These are phyloP conservation scores for Globisporangium canariense DNA, from an alignment of 352 stramenopile species.

Conservation along the genomic window DNA sequence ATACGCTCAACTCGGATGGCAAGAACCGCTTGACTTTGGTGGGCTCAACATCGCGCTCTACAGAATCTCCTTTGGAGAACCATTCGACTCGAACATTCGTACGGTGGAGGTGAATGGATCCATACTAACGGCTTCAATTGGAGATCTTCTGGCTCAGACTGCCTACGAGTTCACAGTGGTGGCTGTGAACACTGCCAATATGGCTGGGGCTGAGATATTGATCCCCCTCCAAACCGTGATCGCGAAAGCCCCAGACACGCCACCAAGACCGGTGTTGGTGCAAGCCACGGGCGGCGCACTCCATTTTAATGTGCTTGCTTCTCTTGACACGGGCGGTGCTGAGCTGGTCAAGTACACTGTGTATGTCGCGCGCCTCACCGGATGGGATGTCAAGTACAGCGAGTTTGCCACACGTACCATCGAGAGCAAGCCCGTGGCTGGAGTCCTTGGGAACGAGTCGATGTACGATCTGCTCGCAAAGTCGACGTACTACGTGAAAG, in stretches of 20 bases:
- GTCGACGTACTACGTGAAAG: conserved; percentile 32
- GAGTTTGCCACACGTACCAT: conserved; percentile 14
- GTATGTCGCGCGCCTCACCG: conserved; percentile 27
- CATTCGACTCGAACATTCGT: neutral
- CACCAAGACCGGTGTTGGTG: conserved; percentile 26
- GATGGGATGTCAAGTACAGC: conserved; percentile 14
- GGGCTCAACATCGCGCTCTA: conserved; percentile 27
- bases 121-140: conserved; percentile 6
- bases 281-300: conserved; percentile 44
- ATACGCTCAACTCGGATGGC: conserved; percentile 26
- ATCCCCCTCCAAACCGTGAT: conserved; percentile 16
- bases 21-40: conserved; percentile 27
- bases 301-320: conserved; percentile 29
- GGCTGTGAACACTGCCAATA: conserved; percentile 24
- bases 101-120: conserved; percentile 17
- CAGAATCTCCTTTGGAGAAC: conserved; percentile 21
- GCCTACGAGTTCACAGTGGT: conserved; percentile 30
- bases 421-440: conserved; percentile 11
- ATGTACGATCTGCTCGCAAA: conserved; percentile 32
- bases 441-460: conserved; percentile 21
- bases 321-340: conserved; percentile 36
- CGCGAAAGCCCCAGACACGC: conserved; percentile 16
- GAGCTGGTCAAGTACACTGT: conserved; percentile 31
- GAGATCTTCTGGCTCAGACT: conserved; percentile 24
- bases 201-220: conserved; percentile 10